Conservation (phyloP, 257 asterid species). For the Forsythia suspensa region DNA sequence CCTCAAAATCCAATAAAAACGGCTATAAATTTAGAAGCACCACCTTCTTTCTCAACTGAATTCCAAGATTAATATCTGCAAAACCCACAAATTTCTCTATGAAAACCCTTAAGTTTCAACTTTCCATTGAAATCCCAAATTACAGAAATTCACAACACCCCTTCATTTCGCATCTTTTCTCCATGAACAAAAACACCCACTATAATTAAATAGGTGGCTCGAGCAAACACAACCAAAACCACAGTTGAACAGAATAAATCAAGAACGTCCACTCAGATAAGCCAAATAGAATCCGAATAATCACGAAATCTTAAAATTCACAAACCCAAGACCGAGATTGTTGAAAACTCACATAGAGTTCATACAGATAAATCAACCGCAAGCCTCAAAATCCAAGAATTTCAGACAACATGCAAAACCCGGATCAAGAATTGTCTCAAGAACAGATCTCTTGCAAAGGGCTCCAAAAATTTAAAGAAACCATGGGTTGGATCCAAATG, state of each 20-base stretch:
- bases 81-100: neutral
- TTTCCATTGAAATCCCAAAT: slow-evolving; percentile 2
- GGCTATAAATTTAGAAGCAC: neutral
- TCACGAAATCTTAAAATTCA: neutral
- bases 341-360: neutral
- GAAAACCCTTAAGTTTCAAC: neutral
- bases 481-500: slow-evolving; percentile 4
- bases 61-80: neutral
- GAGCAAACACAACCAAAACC: neutral
- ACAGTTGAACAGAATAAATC: neutral
- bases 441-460: slow-evolving; percentile 36
- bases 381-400: slow-evolving; percentile 1
- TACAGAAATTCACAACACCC: slow-evolving; percentile 2
- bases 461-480: slow-evolving; percentile 13
- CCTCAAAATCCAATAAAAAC: neutral
- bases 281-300: slow-evolving; percentile 5
- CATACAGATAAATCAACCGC: no score
- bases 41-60: neutral
- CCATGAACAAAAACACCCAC: slow-evolving; percentile 1
- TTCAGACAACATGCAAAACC: slow-evolving; percentile 29
- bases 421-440: slow-evolving; percentile 38
- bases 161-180: slow-evolving; percentile 7
- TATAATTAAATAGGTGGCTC: neutral
- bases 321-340: slow-evolving; percentile 6
- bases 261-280: neutral